Percentiles rank a stretch among this genome's conserved stretches.
Evolutionary conservation across 805 yeast genomes (phyloP).

Genomic region (Candida ulmi): DNA sequence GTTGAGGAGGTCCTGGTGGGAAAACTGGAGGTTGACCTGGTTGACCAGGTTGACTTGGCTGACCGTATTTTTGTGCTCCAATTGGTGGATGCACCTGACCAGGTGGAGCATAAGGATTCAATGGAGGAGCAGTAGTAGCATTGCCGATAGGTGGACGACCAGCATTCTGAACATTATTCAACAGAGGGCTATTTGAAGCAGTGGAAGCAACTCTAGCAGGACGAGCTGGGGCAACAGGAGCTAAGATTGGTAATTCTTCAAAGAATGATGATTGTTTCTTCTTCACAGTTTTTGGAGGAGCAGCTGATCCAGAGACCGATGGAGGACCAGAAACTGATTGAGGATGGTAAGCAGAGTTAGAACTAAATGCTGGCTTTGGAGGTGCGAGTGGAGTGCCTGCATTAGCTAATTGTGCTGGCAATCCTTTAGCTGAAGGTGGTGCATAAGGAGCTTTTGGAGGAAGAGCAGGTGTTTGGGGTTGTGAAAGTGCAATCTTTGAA

Average conservation of each 20-base stretch:
- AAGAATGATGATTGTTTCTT: constrained; percentile 41
- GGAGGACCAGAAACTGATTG: too few species aligned
- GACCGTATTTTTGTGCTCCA: background rate
- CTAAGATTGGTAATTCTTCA: constrained; percentile 48
- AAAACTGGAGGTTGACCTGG: too few species aligned
- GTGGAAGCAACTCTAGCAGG: constrained; percentile 10
- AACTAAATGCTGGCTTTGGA: background rate
- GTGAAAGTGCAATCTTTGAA: constrained; percentile 13
- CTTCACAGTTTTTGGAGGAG: constrained; percentile 13
- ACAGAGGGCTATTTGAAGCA: constrained; percentile 1
- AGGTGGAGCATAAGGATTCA: constrained; percentile 6
- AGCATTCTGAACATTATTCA: background rate
- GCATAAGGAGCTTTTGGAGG: background rate
- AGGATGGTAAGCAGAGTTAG: background rate
- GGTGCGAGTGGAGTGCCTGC: background rate
- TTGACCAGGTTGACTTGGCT: background rate
- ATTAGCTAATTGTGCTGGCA: too few species aligned
- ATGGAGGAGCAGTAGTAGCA: constrained; percentile 15
- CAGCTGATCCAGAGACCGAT: constrained; percentile 1
- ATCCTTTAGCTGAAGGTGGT: too few species aligned
- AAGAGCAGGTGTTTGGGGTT: constrained; percentile 5
- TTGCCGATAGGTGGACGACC: background rate
- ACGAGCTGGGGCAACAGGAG: constrained; percentile 19
- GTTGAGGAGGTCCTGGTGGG: too few species aligned
- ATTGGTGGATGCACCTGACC: background rate